Percentiles rank a stretch among this genome's conserved stretches.
Conservation (phyloP, 768 basidiomycete genomes). For the Sistotremastrum niveocremeum region DNA sequence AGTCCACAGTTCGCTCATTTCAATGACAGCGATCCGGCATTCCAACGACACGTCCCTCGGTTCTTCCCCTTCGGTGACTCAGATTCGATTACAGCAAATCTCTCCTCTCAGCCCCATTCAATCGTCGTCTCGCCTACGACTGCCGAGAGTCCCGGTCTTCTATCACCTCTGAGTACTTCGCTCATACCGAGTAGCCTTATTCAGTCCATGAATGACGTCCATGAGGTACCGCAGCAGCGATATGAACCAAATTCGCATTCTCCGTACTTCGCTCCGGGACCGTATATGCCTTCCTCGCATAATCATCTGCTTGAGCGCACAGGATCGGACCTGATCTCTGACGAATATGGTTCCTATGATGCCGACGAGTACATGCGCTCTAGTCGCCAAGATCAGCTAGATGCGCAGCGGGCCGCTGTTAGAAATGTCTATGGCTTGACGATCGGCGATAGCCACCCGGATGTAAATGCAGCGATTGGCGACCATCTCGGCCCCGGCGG, state of each 20-base stretch:
- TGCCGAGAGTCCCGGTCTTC: constrained; percentile 14
- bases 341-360: constrained; percentile 7
- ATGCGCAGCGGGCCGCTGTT: constrained; percentile 11
- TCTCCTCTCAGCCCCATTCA: neutral
- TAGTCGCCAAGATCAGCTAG: neutral
- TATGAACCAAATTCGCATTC: constrained; percentile 39
- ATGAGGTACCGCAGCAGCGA: constrained; percentile 15
- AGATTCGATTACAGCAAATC: constrained; percentile 11
- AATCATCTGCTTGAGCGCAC: too few relatives aligned
- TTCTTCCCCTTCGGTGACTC: constrained; percentile 46
- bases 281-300: constrained; percentile 6
- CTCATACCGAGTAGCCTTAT: constrained; percentile 46
- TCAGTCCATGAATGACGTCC: constrained; percentile 30
- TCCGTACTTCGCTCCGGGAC: neutral
- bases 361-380: constrained; percentile 5
- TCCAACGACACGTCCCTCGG: constrained; percentile 12
- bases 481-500: neutral
- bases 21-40: constrained; percentile 6
- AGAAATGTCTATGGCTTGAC: constrained; percentile 9
- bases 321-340: too few relatives aligned
- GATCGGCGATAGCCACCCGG: constrained; percentile 9
- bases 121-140: constrained; percentile 7
- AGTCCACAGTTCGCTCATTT: constrained; percentile 7
- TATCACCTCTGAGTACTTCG: constrained; percentile 31
- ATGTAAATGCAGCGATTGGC: constrained; percentile 5